These are phyloP conservation scores for Calamus simplicifolius DNA, from an alignment of 176 grass and related monocot genomes.

Conservation along the genomic window DNA sequence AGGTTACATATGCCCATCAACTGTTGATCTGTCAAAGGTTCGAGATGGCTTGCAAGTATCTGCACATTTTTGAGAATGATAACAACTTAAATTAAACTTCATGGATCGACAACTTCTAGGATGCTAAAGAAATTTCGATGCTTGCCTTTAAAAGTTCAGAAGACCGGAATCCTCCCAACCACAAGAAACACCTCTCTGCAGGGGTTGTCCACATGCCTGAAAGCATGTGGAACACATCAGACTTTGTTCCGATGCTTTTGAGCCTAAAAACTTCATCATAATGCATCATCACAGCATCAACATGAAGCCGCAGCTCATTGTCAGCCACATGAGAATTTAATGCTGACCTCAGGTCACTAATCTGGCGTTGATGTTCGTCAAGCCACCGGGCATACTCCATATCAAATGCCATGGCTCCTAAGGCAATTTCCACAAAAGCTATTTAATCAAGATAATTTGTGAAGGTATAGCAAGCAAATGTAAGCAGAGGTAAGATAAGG, in stretches of 20 bases:
- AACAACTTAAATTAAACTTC: neutral
- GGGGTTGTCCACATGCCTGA: slow-evolving; percentile 93
- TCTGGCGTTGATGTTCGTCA: slow-evolving; percentile 69
- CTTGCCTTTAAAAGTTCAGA: slow-evolving; percentile 74
- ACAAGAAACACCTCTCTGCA: slow-evolving; percentile 93
- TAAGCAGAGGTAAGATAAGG: too few relatives aligned
- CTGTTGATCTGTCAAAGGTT: slow-evolving; percentile 72
- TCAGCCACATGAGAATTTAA: slow-evolving; percentile 38
- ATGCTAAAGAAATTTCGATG: too few relatives aligned
- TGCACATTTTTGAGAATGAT: slow-evolving; percentile 5
- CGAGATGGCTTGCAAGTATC: slow-evolving; percentile 53
- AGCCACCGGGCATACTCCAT: slow-evolving; percentile 89
- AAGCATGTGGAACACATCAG: slow-evolving; percentile 78
- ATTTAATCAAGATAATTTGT: too few relatives aligned
- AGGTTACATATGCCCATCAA: slow-evolving; percentile 81
- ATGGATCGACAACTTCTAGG: too few relatives aligned
- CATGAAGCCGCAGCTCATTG: slow-evolving; percentile 52
- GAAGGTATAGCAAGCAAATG: too few relatives aligned
- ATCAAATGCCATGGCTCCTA: slow-evolving; percentile 60
- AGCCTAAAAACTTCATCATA: slow-evolving; percentile 73
- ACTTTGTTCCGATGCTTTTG: slow-evolving; percentile 48
- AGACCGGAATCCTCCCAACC: slow-evolving; percentile 79
- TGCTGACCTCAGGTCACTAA: slow-evolving; percentile 62
- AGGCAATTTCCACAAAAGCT: too few relatives aligned
- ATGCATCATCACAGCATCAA: slow-evolving; percentile 53